Evolutionary conservation across 2,329 filamentous ascomycete genomes (phyloP), one percentile per base, ranked within the genome.

Genomic region (Pseudogymnoascus sp.): DNA sequence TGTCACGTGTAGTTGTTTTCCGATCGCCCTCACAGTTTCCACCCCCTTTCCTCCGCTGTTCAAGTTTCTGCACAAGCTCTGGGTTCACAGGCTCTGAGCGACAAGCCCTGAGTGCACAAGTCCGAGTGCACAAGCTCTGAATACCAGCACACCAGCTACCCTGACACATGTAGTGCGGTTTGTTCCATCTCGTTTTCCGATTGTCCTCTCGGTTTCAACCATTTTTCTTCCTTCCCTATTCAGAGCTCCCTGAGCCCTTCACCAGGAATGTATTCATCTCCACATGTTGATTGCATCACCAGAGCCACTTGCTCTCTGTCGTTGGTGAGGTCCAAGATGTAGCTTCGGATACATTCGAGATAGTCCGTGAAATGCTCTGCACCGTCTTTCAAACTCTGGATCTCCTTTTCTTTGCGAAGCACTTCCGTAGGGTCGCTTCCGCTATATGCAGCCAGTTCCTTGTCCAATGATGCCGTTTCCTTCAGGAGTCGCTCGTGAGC

Each of bases 221-320:
- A 2, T 4, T 22, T 56, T 35, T 22, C 14, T 14, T 28, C 28
- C 28, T 22, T 12, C 28, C 28, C 50, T 35, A 16, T 28, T 63
- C 41, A 70, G n/a, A 75, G 68, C 64, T 77, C 79, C 64, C 72
- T 77, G 67, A 82, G 71, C 16, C 78, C 76, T 41, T 77, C 75
- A 53, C 79, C 79, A 62, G 79, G 74, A 38, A 78, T 75, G 66
- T 75, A 82, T 68, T 83, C 79, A 19, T 78, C 76, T 2, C 76
- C 78, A 63, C 82, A 83, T 22, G 73, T 71, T 37, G 66, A 65
- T 64, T 69, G 69, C 70, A 78, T 76, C 11, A 78, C 66, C 11
- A 65, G 65, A 26, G 66, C 63, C 60, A 78, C 67, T 19, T 69
- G 66, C 65, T 75, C 76, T 50, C 73, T 70, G 65, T 79, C 76